Conservation (phyloP, 2,329 filamentous ascomycete genomes). For the Xylaria hypoxylon region DNA sequence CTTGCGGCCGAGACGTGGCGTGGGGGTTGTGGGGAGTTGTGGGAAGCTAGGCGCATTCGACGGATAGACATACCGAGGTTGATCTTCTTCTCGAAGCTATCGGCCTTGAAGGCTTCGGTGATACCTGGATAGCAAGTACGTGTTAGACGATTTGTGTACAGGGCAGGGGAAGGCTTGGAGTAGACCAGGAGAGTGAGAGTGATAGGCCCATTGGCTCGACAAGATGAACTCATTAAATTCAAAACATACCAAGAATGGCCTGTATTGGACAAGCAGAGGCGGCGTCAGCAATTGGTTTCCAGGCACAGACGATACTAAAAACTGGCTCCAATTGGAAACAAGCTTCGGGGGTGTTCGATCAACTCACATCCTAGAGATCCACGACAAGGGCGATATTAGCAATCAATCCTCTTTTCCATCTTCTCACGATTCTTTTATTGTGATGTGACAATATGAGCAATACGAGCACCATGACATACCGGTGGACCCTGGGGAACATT, state of each 20-base stretch:
- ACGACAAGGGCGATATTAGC: slow-evolving; percentile 23
- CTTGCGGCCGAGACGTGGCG: not conserved
- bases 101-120: slow-evolving; percentile 99
- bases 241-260: slow-evolving; percentile 79
- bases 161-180: no score
- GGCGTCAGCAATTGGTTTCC: slow-evolving; percentile 38
- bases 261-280: slow-evolving; percentile 51
- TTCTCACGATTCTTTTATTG: slow-evolving; percentile 33
- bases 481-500: slow-evolving; percentile 94
- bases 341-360: slow-evolving; percentile 8
- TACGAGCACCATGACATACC: slow-evolving; percentile 60
- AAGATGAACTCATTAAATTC: slow-evolving; percentile 20
- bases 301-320: not conserved
- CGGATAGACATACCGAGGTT: slow-evolving; percentile 77
- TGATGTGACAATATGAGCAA: not conserved
- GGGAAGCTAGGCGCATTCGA: slow-evolving; percentile 4
- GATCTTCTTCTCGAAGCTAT: slow-evolving; percentile 94
- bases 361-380: slow-evolving; percentile 55
- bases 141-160: slow-evolving; percentile 8
- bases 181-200: slow-evolving; percentile 37
- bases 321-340: slow-evolving; percentile 18
- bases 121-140: slow-evolving; percentile 68
- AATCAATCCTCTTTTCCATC: slow-evolving; percentile 31
- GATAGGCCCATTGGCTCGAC: slow-evolving; percentile 4
- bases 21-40: slow-evolving; percentile 29